A percentile compares a stretch with the other conserved stretches of the same genome.
phyloP scores from a whole-genome alignment of 2,329 filamentous ascomycete species.

The Coniochaeta sp. region DNA sequence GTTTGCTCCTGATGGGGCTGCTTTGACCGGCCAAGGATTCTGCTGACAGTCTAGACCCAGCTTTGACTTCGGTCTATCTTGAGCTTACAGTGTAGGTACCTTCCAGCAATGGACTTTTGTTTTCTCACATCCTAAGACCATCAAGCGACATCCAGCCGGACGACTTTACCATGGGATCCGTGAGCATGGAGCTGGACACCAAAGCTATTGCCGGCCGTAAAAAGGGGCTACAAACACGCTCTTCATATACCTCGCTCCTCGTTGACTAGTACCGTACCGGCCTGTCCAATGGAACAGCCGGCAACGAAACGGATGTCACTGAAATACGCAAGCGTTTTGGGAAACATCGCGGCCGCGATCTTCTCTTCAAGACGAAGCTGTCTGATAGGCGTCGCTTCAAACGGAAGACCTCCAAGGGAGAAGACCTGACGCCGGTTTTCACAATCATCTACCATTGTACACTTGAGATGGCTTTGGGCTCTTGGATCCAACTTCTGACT shows the following conservation, averaged over 20 bases:
- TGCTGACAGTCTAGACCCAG: not conserved
- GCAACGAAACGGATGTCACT: not conserved
- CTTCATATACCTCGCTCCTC: too few species aligned
- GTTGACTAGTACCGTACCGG: too few species aligned
- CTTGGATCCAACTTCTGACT: not conserved
- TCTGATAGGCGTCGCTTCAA: not conserved
- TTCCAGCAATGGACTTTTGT: not conserved
- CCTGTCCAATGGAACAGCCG: not conserved
- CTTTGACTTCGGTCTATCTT: not conserved
- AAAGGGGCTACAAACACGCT: too few species aligned
- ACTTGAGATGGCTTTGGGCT: not conserved
- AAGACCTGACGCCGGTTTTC: not conserved
- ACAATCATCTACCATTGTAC: not conserved
- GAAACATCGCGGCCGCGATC: slow-evolving; percentile 1
- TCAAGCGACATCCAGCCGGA: too few species aligned
- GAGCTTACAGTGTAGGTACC: not conserved
- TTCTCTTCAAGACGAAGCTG: too few species aligned
- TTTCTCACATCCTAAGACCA: not conserved
- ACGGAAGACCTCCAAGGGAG: not conserved
- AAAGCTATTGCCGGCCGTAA: too few species aligned
- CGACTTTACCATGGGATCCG: too few species aligned
- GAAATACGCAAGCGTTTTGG: not conserved
- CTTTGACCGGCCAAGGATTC: too few species aligned
- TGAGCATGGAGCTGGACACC: too few species aligned
- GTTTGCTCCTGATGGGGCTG: too few species aligned